Evolutionary conservation across 2,329 filamentous ascomycete species (phyloP), one percentile per base, ranked within the genome.

Genomic region (Aureobasidium sp.): DNA sequence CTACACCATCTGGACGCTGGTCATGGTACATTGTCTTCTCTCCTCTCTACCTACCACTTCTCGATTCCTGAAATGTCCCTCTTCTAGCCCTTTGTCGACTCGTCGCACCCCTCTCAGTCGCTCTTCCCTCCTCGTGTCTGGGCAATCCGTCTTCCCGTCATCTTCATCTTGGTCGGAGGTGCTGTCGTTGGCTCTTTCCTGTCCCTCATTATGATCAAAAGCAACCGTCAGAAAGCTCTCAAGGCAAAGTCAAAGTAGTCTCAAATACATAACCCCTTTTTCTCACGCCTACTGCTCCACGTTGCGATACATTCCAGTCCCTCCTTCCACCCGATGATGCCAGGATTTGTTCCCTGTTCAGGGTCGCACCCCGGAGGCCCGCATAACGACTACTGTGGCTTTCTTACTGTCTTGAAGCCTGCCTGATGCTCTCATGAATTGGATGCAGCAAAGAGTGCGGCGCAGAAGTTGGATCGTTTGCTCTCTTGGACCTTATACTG

Each of bases 111-210:
- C 62, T 87, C 97, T 63, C 94, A 99, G 74, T 88, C 88, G 74
- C 83, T 97, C 79, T 99, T 99, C 80, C 94, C 91, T 65, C 93
- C 93, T 50, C 92, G 94, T 75, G 92, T 96, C 74, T 99, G 94
- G 94, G 94, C 94, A 64, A 96, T 99, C 74, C 92, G 94, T 75
- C 94, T 99, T 72, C 94, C 94, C 69, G 93, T 99, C 70, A 96
- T 99, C 74, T 86, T 99, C 68, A 88, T 97, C 66, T 86, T 99
- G 50, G 82, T 99, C 67, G 92, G 88, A 66, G 92, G 88, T 64
- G 91, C 94, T 63, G 91, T 99, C 64, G 93, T 99, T 64, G 94
- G 94, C 66, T 95, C 91, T 64, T 99, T 99, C 81, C 82, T 99
- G 68, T 88, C 89, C 70, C 87, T 96, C 73, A 93, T 99, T 72